Evolutionary conservation across 2,329 filamentous ascomycete genomes (phyloP), one percentile per base, ranked within the genome.

Genomic region (Penicillium thymicola): DNA sequence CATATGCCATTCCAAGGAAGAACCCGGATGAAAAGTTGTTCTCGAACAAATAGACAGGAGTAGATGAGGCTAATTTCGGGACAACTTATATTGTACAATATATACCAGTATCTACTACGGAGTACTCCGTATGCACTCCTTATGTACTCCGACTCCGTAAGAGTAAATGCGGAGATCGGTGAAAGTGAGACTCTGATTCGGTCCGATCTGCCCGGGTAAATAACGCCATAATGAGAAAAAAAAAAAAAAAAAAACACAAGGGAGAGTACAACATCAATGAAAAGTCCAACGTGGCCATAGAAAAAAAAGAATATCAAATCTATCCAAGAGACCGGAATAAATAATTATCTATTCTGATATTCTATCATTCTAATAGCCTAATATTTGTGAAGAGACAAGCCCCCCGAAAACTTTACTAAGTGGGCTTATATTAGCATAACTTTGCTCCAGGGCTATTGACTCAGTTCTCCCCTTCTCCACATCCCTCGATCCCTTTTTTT

Each of bases 381-480:
- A 21, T 21, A 2, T 21, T 32, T 32, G 30, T 46, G 4, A 46
- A 23, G 14, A 46, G 5, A 34, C 3, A 21, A 34, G 14, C 11
- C 42, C n/a, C 30, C 30, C 28, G 14, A 23, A 25, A 46, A 46
- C 44, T 16, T 25, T 36, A 7, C n/a, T 8, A 34, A 47, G 44
- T 47, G 44, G 44, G 21, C 30, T 36, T 21, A 2, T 46, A 36
- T 47, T 41, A 53, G 38, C 32, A 28, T 37, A 28, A 37, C 38
- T 49, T 42, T 59, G 53, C 21, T 21, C 21, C 21, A 21, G 21
- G 21, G 21, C 60, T 64, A 43, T 60, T 60, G 63, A 66, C 59
- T 66, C 64, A 64, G 58, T 21, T 54, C 54, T 48, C 55, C 58
- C 61, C 54, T 59, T 61, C 64, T 66, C 63, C 64, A 65, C 64